A percentile compares a stretch with the other conserved stretches of the same genome.
phyloP scores from a whole-genome alignment of 371 early-diverging fungal genomes.

The Caulochytrium protostelioides region DNA sequence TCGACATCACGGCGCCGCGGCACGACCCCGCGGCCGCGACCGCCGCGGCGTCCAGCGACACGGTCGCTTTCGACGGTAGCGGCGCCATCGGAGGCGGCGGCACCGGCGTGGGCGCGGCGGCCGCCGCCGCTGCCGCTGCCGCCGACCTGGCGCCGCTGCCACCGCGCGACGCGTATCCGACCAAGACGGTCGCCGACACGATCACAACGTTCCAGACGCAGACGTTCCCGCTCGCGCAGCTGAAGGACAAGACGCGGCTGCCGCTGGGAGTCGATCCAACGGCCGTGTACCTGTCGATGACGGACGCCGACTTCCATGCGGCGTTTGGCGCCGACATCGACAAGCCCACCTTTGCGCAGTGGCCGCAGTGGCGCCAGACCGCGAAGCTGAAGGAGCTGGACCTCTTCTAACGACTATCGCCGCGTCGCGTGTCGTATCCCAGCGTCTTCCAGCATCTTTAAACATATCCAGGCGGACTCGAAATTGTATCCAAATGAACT shows the following conservation, averaged over 20 bases:
- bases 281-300: too few relatives aligned
- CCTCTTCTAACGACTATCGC: too few relatives aligned
- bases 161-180: neutral
- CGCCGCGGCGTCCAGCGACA: constrained; percentile 4
- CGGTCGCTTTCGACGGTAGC: constrained; percentile 1
- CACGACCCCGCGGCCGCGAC: neutral
- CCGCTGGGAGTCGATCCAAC: constrained; percentile 16
- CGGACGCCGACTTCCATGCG: too few relatives aligned
- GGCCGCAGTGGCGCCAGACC: too few relatives aligned
- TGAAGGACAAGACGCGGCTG: constrained; percentile 8
- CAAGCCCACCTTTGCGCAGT: too few relatives aligned
- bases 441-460: too few relatives aligned
- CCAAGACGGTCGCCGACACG: neutral
- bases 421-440: too few relatives aligned
- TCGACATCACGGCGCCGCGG: too few relatives aligned
- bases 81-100: constrained; percentile 1
- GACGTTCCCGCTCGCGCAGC: constrained; percentile 9
- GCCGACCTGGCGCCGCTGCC: neutral
- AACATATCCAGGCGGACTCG: too few relatives aligned
- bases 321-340: too few relatives aligned
- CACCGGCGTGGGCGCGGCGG: constrained; percentile 2
- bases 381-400: too few relatives aligned
- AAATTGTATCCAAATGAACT: too few relatives aligned
- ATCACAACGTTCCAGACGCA: neutral
- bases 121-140: constrained; percentile 3